These are phyloP conservation scores for Hypericum androsaemum DNA, from an alignment of 345 rosid species.

Conservation along the genomic window DNA sequence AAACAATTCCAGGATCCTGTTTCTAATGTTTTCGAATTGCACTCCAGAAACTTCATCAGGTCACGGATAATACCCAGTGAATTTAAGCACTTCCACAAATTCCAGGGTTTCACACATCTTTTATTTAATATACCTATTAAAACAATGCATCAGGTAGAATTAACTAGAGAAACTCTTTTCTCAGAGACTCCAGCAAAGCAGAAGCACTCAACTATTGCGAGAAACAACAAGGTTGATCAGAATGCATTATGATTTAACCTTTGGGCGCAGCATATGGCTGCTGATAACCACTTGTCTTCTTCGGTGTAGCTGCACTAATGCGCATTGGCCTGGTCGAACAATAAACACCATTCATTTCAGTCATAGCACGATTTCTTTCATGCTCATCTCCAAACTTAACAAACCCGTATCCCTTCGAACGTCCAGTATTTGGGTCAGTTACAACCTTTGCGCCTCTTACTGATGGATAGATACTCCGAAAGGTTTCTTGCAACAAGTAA, in stretches of 20 bases:
- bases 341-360: conserved; percentile 86
- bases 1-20: too few relatives aligned
- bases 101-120: too few relatives aligned
- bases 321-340: conserved; percentile 95
- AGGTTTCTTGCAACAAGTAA: conserved; percentile 87
- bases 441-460: conserved; percentile 99
- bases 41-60: too few relatives aligned
- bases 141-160: too few relatives aligned
- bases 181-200: too few relatives aligned
- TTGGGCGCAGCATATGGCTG: conserved; percentile 52
- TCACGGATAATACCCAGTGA: too few relatives aligned
- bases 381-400: conserved; percentile 84
- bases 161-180: too few relatives aligned
- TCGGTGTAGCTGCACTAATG: conserved; percentile 84
- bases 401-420: conserved; percentile 95
- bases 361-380: conserved; percentile 89
- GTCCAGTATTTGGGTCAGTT: conserved; percentile 92
- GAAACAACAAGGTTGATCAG: not conserved
- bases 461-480: conserved; percentile 67
- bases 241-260: conserved; percentile 25
- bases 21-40: too few relatives aligned
- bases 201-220: conserved; percentile 1
- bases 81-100: too few relatives aligned
- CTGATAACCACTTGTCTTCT: conserved; percentile 53
- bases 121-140: too few relatives aligned